Percentiles rank a stretch among this genome's conserved stretches.
phyloP scores from a whole-genome alignment of 768 basidiomycete genomes.

The Tulasnella sp. region DNA sequence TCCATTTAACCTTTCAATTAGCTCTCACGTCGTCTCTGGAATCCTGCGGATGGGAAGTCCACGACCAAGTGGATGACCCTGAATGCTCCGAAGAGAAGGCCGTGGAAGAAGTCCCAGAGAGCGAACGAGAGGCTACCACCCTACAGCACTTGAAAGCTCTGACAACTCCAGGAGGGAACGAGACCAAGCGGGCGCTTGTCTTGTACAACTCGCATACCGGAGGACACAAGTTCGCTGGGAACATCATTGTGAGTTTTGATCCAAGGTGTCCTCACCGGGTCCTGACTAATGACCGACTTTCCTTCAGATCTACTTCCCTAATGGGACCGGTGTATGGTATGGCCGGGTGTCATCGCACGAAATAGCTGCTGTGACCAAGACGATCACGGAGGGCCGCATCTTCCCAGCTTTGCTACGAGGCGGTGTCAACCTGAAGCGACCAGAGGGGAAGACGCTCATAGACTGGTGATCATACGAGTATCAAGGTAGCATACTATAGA shows the following conservation, averaged over 20 bases:
- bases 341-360: constrained; percentile 88
- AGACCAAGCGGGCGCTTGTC: constrained; percentile 63
- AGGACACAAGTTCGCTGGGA: constrained; percentile 87
- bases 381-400: constrained; percentile 73
- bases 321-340: constrained; percentile 83
- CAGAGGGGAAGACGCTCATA: constrained; percentile 21
- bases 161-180: constrained; percentile 29
- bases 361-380: constrained; percentile 76
- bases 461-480: constrained; percentile 23
- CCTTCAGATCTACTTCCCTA: constrained; percentile 69
- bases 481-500: too few species aligned
- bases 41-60: constrained; percentile 58
- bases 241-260: constrained; percentile 59
- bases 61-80: constrained; percentile 56
- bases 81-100: constrained; percentile 22
- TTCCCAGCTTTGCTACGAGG: constrained; percentile 78
- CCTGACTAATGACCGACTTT: background rate
- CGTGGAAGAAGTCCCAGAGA: constrained; percentile 46
- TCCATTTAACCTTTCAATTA: constrained; percentile 25
- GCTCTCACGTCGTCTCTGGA: constrained; percentile 56
- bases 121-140: constrained; percentile 46
- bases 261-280: background rate
- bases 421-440: constrained; percentile 54
- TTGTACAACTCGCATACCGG: constrained; percentile 84
- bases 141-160: constrained; percentile 37